A percentile compares a stretch with the other conserved stretches of the same genome.
Conservation (phyloP, 768 basidiomycete species). For the Gymnopilus dilepis region DNA sequence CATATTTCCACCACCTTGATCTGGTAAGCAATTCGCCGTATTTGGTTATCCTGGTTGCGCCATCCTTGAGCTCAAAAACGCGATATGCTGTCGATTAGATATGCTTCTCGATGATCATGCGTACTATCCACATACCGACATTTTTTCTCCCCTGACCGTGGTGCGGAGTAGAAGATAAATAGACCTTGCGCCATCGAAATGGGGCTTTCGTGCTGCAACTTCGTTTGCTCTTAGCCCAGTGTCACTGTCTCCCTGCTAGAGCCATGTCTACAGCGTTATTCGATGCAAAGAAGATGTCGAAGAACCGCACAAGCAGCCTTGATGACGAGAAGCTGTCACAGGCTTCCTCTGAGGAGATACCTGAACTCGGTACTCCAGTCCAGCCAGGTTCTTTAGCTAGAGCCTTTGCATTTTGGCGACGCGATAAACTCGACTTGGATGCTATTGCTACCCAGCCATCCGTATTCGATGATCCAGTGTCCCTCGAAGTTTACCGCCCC, state of each 20-base stretch:
- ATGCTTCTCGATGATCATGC: not conserved
- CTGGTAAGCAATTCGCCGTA: conserved; percentile 21
- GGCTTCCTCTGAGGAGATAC: conserved; percentile 9
- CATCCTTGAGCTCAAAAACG: conserved; percentile 26
- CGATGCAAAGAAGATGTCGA: conserved; percentile 3
- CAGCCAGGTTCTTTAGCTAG: conserved; percentile 18
- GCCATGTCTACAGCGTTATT: conserved; percentile 21
- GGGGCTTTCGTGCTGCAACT: not conserved
- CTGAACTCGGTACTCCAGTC: conserved; percentile 14
- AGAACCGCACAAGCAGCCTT: conserved; percentile 4
- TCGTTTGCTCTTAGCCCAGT: not conserved
- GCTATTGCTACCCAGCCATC: conserved; percentile 64
- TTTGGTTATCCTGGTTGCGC: conserved; percentile 28
- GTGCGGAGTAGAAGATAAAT: conserved; percentile 11
- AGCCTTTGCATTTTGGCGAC: conserved; percentile 34
- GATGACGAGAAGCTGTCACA: conserved; percentile 19
- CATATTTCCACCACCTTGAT: conserved; percentile 3
- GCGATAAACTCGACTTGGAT: conserved; percentile 45
- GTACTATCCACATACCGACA: not conserved
- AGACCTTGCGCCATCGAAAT: conserved; percentile 5
- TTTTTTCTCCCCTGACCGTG: not conserved
- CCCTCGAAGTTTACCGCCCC: conserved; percentile 56
- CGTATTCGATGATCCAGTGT: conserved; percentile 62
- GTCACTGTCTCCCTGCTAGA: not conserved
- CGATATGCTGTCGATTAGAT: conserved; percentile 17